Evolutionary conservation across 257 asterid genomes (phyloP).

Genomic region (Gentiana straminea): DNA sequence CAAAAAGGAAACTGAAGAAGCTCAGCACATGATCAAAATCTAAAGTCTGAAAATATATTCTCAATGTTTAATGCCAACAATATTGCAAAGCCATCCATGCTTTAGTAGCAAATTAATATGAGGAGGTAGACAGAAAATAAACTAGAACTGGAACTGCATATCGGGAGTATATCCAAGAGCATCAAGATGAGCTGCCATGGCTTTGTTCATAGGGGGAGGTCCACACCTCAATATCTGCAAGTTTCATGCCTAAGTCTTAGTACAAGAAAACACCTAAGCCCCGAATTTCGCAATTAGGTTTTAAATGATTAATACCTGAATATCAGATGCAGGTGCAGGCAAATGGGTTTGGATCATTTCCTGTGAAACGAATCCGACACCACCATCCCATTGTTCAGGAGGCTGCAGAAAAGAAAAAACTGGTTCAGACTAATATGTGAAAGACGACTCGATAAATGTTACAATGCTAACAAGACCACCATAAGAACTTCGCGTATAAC

Average conservation of each 20-base stretch:
- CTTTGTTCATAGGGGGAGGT: conserved; percentile 98
- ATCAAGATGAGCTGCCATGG: conserved; percentile 89
- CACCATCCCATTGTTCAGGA: conserved; percentile 90
- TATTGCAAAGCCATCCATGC: no score
- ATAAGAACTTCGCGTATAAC: no score
- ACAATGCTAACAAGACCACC: no score
- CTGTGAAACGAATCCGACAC: conserved; percentile 76
- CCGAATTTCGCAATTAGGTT: background rate
- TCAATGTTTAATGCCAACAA: no score
- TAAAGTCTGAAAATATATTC: no score
- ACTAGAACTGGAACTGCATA: conserved; percentile 81
- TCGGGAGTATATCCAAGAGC: conserved; percentile 63
- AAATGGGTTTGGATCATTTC: conserved; percentile 84
- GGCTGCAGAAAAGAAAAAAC: conserved; percentile 37
- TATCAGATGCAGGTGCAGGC: conserved; percentile 83
- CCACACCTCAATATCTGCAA: conserved; percentile 86
- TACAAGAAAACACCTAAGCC: conserved; percentile 2
- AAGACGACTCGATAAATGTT: no score
- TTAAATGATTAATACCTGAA: conserved; percentile 36
- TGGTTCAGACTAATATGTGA: background rate
- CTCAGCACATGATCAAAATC: no score
- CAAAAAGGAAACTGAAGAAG: no score
- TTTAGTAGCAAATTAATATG: no score
- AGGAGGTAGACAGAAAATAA: background rate
- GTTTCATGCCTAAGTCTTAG: conserved; percentile 6